Evolutionary conservation across 2,329 filamentous ascomycete genomes (phyloP).

Genomic region (Cladophialophora exuberans): DNA sequence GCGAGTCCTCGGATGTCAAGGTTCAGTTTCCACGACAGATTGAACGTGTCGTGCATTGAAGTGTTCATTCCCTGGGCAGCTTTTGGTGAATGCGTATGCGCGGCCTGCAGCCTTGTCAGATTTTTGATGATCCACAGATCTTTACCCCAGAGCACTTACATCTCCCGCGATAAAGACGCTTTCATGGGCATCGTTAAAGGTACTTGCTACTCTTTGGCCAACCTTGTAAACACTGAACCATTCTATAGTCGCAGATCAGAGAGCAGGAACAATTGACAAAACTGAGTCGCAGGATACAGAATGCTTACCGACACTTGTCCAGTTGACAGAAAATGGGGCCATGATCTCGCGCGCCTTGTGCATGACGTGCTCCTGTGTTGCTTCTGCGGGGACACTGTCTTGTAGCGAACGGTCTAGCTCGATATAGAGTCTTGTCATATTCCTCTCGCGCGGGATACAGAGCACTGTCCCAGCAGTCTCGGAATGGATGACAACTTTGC

Average conservation of each 20-base stretch:
- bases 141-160: not conserved
- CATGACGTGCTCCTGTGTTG: not conserved
- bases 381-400: not conserved
- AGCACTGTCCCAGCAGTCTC: conserved; percentile 63
- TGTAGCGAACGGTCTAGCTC: conserved; percentile 42
- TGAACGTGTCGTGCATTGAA: conserved; percentile 68
- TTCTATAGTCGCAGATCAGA: not conserved
- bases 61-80: conserved; percentile 75
- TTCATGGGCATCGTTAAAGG: not conserved
- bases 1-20: conserved; percentile 50
- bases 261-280: not conserved
- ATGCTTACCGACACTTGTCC: not conserved
- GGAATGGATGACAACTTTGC: not conserved
- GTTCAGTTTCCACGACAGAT: conserved; percentile 61
- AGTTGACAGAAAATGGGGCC: not conserved
- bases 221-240: not conserved
- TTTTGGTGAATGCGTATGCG: conserved; percentile 49
- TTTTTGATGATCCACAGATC: not conserved
- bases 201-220: not conserved
- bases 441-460: conserved; percentile 73
- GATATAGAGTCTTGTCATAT: conserved; percentile 68
- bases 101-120: conserved; percentile 48
- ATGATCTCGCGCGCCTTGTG: not conserved
- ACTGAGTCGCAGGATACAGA: no score
- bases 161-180: not conserved